Conservation (phyloP, 1,284 basidiomycete species). For the Cryptococcus jaspeensis region DNA sequence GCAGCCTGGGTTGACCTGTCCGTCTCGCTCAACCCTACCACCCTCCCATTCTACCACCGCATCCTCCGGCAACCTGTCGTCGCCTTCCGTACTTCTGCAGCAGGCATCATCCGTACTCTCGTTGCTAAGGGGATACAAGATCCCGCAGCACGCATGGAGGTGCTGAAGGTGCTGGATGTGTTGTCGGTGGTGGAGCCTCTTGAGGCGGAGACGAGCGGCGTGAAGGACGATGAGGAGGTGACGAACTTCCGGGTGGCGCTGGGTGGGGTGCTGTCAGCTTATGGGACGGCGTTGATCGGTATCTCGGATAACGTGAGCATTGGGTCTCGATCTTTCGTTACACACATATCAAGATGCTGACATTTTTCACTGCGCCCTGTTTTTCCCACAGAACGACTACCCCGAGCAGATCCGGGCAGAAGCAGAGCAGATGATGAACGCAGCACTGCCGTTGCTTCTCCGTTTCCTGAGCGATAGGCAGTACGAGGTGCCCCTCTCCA, state of each 20-base stretch:
- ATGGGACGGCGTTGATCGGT: conserved; percentile 82
- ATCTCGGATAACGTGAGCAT: conserved; percentile 70
- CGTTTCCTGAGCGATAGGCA: conserved; percentile 86
- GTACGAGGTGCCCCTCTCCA: conserved; percentile 78
- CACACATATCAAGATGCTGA: neutral
- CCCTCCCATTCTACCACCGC: conserved; percentile 80
- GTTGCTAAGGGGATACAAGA: conserved; percentile 92
- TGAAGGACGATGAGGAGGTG: conserved; percentile 69
- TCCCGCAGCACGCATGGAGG: conserved; percentile 81
- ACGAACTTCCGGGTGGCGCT: conserved; percentile 86
- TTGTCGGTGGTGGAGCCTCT: conserved; percentile 74
- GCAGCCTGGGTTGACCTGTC: conserved; percentile 98
- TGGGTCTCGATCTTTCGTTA: neutral
- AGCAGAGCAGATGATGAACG: conserved; percentile 66
- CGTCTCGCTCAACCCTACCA: conserved; percentile 86
- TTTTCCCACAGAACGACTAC: conserved; percentile 9
- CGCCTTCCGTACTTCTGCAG: conserved; percentile 75
- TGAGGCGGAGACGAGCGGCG: conserved; percentile 69
- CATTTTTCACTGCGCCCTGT: neutral
- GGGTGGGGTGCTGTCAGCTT: conserved; percentile 77
- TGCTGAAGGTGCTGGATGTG: conserved; percentile 85
- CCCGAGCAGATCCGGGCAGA: conserved; percentile 65
- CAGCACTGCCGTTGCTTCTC: conserved; percentile 76
- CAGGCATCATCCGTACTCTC: conserved; percentile 75
- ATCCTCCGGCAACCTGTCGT: conserved; percentile 79